Conservation (phyloP, 2,329 filamentous ascomycete genomes). For the Fusarium praegraminearum region DNA sequence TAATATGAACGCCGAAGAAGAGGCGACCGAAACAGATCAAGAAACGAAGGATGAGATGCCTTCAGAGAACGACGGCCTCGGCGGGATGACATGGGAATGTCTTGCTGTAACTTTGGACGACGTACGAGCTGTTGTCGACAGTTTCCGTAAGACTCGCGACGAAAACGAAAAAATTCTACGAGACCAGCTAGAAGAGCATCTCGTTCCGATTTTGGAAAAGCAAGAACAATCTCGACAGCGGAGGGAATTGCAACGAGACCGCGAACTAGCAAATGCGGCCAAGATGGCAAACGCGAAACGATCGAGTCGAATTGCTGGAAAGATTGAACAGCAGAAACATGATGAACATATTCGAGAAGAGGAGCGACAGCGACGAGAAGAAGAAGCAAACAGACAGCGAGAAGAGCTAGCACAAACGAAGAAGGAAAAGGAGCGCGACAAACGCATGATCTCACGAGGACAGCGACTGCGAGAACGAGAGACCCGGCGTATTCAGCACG, state of each 20-base stretch:
- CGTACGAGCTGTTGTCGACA: constrained; percentile 76
- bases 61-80: constrained; percentile 72
- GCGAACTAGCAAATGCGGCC: constrained; percentile 82
- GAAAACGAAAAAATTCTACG: constrained; percentile 85
- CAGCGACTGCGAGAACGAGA: constrained; percentile 89
- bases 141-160: constrained; percentile 81
- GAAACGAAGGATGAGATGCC: constrained; percentile 49
- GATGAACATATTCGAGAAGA: constrained; percentile 79
- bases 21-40: constrained; percentile 54
- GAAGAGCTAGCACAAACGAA: constrained; percentile 71
- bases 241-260: constrained; percentile 75
- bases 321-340: constrained; percentile 80
- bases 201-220: constrained; percentile 86
- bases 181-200: constrained; percentile 77
- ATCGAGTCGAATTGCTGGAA: constrained; percentile 88
- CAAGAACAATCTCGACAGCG: constrained; percentile 79
- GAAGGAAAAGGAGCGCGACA: constrained; percentile 79
- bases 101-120: constrained; percentile 85
- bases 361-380: constrained; percentile 62
- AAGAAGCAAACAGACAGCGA: constrained; percentile 74
- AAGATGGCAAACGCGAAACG: constrained; percentile 95
- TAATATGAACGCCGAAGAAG: constrained; percentile 51
- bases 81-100: constrained; percentile 89
- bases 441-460: constrained; percentile 84
- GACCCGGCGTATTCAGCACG: constrained; percentile 81